Evolutionary conservation across 345 rosid genomes (phyloP).

Genomic region (Murraya paniculata): DNA sequence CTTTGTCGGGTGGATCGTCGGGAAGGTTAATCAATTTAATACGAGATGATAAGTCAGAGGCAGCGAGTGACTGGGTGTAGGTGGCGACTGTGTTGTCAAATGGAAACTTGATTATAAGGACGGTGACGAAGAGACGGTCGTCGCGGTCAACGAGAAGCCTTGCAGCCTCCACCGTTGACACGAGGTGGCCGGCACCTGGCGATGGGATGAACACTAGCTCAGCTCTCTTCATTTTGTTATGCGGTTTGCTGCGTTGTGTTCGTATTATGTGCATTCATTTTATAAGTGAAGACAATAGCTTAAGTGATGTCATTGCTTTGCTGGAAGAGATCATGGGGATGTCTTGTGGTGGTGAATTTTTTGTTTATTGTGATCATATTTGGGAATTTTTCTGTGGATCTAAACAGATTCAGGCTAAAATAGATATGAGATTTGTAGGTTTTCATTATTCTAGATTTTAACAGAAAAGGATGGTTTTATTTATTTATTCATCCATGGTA

Average conservation of each 20-base stretch:
- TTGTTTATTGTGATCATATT: too few relatives aligned
- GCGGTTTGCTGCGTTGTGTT: too few relatives aligned
- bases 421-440: too few relatives aligned
- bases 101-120: constrained; percentile 32
- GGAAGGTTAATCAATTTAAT: constrained; percentile 39
- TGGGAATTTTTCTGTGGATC: too few relatives aligned
- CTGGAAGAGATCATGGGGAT: too few relatives aligned
- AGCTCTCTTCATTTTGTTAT: constrained; percentile 7
- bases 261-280: background rate
- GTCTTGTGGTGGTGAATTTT: too few relatives aligned
- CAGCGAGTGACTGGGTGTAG: background rate
- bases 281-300: background rate
- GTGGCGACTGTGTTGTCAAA: background rate
- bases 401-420: too few relatives aligned
- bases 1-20: background rate
- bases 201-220: constrained; percentile 49
- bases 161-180: constrained; percentile 36
- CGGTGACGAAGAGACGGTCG: constrained; percentile 42
- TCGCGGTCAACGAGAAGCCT: constrained; percentile 41
- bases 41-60: constrained; percentile 24
- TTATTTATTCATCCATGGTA: too few relatives aligned
- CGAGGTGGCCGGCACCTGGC: constrained; percentile 53
- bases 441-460: too few relatives aligned
- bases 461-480: too few relatives aligned
- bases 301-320: too few relatives aligned